Conservation (phyloP, 2,329 filamentous ascomycete genomes). For the Coniochaeta hoffmannii region DNA sequence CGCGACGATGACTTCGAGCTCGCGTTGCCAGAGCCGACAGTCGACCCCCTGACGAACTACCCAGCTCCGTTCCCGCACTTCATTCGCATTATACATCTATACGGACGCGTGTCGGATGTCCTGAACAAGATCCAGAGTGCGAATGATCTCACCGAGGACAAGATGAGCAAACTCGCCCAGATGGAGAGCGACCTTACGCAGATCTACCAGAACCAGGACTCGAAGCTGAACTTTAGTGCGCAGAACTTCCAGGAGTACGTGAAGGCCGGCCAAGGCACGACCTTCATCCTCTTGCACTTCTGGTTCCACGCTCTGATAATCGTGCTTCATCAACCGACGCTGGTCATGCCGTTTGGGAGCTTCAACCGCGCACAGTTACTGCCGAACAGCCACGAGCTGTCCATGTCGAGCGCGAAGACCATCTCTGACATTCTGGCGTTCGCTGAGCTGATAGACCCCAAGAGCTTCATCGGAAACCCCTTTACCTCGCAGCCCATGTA, state of each 20-base stretch:
- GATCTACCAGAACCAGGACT: constrained; percentile 65
- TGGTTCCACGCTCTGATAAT: constrained; percentile 88
- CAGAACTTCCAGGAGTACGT: constrained; percentile 82
- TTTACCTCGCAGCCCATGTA: constrained; percentile 90
- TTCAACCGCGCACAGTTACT: constrained; percentile 59
- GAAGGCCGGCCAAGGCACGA: constrained; percentile 72
- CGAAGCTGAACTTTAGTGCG: constrained; percentile 73
- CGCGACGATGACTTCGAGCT: constrained; percentile 82
- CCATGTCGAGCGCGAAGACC: constrained; percentile 85
- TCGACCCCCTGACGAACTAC: constrained; percentile 55
- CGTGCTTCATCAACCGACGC: constrained; percentile 73
- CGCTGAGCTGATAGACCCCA: constrained; percentile 76
- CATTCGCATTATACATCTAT: constrained; percentile 78
- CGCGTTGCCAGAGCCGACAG: constrained; percentile 48
- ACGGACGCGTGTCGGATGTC: constrained; percentile 76
- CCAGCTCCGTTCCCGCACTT: constrained; percentile 74
- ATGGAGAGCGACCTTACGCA: constrained; percentile 75
- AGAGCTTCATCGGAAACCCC: constrained; percentile 79
- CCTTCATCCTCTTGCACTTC: constrained; percentile 79
- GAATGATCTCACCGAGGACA: constrained; percentile 68
- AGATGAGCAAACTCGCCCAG: constrained; percentile 61
- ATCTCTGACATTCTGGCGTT: constrained; percentile 86
- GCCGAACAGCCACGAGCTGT: constrained; percentile 71
- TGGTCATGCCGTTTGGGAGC: constrained; percentile 67
- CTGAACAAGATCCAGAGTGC: constrained; percentile 72